Conservation (phyloP, 2,329 filamentous ascomycete species). For the Microdochium trichocladiopsis region DNA sequence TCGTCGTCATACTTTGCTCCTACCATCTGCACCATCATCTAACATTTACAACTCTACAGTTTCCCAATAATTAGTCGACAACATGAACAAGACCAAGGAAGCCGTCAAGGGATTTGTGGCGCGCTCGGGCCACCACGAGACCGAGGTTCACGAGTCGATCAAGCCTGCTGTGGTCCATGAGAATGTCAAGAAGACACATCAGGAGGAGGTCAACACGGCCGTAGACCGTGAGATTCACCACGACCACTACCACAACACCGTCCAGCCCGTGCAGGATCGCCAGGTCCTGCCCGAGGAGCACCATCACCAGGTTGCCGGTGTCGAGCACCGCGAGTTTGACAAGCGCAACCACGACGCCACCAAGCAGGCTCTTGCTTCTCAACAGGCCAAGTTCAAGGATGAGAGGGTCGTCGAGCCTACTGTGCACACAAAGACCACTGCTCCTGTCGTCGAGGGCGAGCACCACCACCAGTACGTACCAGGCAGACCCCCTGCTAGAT, state of each 20-base stretch:
- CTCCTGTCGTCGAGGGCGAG: slow-evolving; percentile 48
- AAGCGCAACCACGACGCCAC: slow-evolving; percentile 49
- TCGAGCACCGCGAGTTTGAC: slow-evolving; percentile 54
- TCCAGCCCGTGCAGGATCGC: slow-evolving; percentile 49
- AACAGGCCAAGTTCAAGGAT: slow-evolving; percentile 47
- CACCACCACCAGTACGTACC: slow-evolving; percentile 47
- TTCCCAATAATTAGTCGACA: slow-evolving; percentile 14
- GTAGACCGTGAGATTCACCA: slow-evolving; percentile 65
- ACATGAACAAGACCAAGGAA: slow-evolving; percentile 59
- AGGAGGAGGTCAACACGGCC: slow-evolving; percentile 55
- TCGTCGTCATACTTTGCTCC: not conserved
- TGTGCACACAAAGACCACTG: slow-evolving; percentile 37
- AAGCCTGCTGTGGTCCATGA: slow-evolving; percentile 55
- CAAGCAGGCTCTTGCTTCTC: slow-evolving; percentile 38
- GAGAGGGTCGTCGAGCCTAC: slow-evolving; percentile 37
- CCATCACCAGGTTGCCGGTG: slow-evolving; percentile 46
- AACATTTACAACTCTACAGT: not conserved
- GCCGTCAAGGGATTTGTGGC: slow-evolving; percentile 54
- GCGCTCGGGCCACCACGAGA: slow-evolving; percentile 58
- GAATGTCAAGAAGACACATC: slow-evolving; percentile 48
- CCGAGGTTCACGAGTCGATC: slow-evolving; percentile 62
- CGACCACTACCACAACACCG: slow-evolving; percentile 63
- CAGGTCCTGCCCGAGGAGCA: slow-evolving; percentile 51
- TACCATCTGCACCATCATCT: not conserved
- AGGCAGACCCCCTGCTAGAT: not conserved